Conservation (phyloP, 2,329 filamentous ascomycete species). For the Scedosporium apiospermum region DNA sequence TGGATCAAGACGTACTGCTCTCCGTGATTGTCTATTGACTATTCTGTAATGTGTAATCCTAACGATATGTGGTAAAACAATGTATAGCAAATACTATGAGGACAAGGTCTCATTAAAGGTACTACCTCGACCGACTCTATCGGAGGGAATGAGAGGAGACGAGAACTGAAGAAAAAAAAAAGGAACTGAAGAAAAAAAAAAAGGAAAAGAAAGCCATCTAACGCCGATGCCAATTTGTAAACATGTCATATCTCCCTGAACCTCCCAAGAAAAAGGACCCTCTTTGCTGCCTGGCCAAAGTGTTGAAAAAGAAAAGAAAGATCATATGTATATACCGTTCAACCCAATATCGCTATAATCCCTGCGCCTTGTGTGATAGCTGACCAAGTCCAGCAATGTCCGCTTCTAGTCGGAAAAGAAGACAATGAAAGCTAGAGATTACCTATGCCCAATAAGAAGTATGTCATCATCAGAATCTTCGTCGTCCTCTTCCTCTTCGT, state of each 20-base stretch:
- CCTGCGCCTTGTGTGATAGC: background rate
- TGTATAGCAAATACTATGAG: background rate
- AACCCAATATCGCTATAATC: no score
- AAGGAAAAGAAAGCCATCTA: background rate
- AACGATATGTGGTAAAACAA: background rate
- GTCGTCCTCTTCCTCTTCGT: constrained; percentile 21
- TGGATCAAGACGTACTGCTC: background rate
- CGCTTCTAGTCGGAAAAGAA: background rate
- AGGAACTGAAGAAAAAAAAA: background rate
- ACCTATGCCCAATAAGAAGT: constrained; percentile 39
- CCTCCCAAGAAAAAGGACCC: no score
- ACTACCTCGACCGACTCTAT: background rate
- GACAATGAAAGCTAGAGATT: constrained; percentile 10
- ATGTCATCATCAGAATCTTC: constrained; percentile 43
- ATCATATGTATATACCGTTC: no score
- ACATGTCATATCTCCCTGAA: no score
- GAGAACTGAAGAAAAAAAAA: background rate
- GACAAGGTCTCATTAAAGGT: background rate
- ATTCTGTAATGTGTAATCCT: background rate
- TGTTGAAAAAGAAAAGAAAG: no score
- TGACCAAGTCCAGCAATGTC: background rate
- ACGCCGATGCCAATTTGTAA: background rate
- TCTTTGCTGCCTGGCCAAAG: no score
- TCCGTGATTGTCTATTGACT: background rate
- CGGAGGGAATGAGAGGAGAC: background rate